A percentile compares a stretch with the other conserved stretches of the same genome.
phyloP scores from a whole-genome alignment of 2,329 filamentous ascomycete genomes.

The Aspergillus uvarum region DNA sequence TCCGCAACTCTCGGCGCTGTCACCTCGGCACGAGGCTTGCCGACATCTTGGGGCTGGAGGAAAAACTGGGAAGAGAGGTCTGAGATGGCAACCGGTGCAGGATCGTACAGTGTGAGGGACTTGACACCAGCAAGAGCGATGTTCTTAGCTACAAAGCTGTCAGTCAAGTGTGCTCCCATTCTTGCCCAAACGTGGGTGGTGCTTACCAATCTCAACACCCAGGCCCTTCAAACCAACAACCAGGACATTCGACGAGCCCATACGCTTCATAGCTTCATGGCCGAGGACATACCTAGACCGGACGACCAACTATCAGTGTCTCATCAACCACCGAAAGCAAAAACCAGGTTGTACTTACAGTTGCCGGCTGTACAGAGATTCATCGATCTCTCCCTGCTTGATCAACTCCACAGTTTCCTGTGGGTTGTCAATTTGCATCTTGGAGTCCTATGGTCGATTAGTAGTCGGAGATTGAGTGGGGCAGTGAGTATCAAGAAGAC shows the following conservation, averaged over 20 bases:
- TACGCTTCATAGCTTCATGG: constrained; percentile 93
- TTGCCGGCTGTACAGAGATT: constrained; percentile 67
- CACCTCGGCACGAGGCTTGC: constrained; percentile 82
- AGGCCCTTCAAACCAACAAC: constrained; percentile 89
- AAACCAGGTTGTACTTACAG: constrained; percentile 41
- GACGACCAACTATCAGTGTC: constrained; percentile 1
- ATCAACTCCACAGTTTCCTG: constrained; percentile 59
- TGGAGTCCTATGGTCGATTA: constrained; percentile 46
- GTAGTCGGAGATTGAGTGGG: not conserved
- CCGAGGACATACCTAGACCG: constrained; percentile 62
- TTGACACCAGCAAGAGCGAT: constrained; percentile 97
- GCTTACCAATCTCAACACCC: constrained; percentile 79
- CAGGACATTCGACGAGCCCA: constrained; percentile 93
- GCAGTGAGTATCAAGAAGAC: constrained; percentile 17
- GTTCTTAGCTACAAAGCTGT: constrained; percentile 73
- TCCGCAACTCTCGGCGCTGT: constrained; percentile 89
- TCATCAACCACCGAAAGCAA: constrained; percentile 2
- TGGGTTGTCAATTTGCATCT: constrained; percentile 63
- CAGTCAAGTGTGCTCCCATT: constrained; percentile 6
- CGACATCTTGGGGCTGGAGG: constrained; percentile 81
- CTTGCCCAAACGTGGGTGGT: constrained; percentile 1
- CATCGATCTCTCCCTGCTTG: constrained; percentile 65
- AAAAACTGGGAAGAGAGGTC: constrained; percentile 98
- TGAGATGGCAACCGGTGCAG: constrained; percentile 75
- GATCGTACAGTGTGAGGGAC: constrained; percentile 90